Percentiles rank a stretch among this genome's conserved stretches.
These are phyloP conservation scores for Ustanciosporium gigantosporum DNA, from an alignment of 1,284 basidiomycete genomes.

Conservation along the genomic window DNA sequence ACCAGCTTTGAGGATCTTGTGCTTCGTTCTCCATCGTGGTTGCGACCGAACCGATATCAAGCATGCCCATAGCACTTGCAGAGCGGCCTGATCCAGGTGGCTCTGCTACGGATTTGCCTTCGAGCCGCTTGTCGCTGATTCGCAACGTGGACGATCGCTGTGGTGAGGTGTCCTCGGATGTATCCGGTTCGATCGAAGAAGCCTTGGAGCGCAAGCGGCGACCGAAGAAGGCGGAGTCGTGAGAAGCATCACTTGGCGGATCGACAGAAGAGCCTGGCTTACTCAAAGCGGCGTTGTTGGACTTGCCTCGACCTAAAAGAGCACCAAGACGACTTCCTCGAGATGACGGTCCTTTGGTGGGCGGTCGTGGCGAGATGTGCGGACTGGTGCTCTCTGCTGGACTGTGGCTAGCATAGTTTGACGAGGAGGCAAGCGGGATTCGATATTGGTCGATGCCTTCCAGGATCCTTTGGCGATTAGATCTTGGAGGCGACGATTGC, in stretches of 20 bases:
- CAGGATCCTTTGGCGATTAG: neutral
- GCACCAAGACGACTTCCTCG: constrained; percentile 29
- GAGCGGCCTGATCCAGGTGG: constrained; percentile 1
- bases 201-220: constrained; percentile 9
- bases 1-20: neutral
- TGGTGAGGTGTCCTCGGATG: neutral
- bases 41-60: constrained; percentile 3
- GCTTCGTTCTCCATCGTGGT: neutral
- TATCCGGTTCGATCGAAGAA: neutral
- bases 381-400: neutral
- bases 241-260: neutral
- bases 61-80: constrained; percentile 15
- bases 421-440: neutral
- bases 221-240: constrained; percentile 22
- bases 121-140: too few species aligned
- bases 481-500: neutral
- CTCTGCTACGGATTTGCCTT: too few species aligned
- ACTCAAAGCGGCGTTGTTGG: neutral
- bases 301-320: constrained; percentile 9
- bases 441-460: neutral
- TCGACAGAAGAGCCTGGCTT: neutral
- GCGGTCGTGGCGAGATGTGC: neutral
- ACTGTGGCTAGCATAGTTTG: neutral
- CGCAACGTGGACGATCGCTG: neutral
- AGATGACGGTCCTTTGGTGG: neutral